Conservation (phyloP, 768 basidiomycete genomes). For the Lentinula lateritia region DNA sequence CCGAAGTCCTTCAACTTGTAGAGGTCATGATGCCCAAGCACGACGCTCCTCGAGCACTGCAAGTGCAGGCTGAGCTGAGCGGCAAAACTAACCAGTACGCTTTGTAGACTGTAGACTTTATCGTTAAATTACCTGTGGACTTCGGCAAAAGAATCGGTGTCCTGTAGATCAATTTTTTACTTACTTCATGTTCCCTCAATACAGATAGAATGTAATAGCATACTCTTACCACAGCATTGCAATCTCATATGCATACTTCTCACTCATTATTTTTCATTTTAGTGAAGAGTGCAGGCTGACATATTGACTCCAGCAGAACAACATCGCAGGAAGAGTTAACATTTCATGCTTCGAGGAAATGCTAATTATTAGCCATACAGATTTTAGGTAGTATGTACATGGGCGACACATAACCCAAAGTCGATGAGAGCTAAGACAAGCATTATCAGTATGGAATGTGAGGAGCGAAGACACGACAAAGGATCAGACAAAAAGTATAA, state of each 20-base stretch:
- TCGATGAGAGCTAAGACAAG: neutral
- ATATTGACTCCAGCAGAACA: no score
- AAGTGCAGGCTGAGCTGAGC: constrained; percentile 50
- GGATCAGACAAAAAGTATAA: constrained; percentile 35
- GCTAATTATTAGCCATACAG: neutral
- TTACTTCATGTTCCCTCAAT: no score
- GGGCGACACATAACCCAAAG: neutral
- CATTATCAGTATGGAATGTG: neutral
- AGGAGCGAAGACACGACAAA: neutral
- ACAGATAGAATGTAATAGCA: no score
- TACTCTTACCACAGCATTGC: no score
- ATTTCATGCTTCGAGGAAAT: neutral
- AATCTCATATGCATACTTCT: no score
- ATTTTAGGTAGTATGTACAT: neutral
- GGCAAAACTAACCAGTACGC: constrained; percentile 44
- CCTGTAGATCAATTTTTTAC: neutral
- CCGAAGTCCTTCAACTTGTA: constrained; percentile 70
- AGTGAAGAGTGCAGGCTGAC: no score
- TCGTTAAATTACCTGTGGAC: neutral
- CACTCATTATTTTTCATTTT: no score
- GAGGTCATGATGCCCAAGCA: constrained; percentile 71
- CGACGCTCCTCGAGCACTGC: constrained; percentile 67
- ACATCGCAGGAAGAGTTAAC: no score
- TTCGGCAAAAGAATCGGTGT: neutral
- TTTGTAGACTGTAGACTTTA: neutral